phyloP scores from a whole-genome alignment of 768 basidiomycete species.

The Mycena filopes region DNA sequence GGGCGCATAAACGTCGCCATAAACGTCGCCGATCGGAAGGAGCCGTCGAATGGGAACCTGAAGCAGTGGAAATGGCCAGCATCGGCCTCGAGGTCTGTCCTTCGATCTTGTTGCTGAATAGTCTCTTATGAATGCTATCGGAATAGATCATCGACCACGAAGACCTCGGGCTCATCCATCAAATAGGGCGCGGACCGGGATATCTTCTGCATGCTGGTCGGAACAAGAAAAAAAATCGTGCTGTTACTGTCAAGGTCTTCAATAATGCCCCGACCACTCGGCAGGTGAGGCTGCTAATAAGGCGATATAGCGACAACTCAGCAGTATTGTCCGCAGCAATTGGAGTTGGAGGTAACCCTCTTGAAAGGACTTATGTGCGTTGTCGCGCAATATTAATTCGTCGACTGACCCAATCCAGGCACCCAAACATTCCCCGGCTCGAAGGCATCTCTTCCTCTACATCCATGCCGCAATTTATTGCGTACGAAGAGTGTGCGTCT shows the following conservation, averaged over 20 bases:
- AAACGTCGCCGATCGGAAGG: too few relatives aligned
- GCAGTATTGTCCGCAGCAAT: not conserved
- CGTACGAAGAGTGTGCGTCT: not conserved
- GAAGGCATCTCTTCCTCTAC: not conserved
- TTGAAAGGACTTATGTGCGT: not conserved
- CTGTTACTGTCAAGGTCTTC: conserved; percentile 11
- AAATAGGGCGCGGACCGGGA: conserved; percentile 4
- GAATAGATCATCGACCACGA: conserved; percentile 7
- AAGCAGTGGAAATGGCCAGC: too few relatives aligned
- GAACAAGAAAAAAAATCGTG: not conserved
- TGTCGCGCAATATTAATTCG: not conserved
- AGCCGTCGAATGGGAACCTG: not conserved
- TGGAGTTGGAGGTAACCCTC: not conserved
- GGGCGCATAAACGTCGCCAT: too few relatives aligned
- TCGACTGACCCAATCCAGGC: not conserved
- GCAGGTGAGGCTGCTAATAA: not conserved
- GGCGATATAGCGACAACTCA: too few relatives aligned
- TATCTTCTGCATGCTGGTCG: conserved; percentile 8
- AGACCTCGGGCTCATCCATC: not conserved
- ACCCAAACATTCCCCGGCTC: conserved; percentile 5
- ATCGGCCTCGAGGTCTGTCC: too few relatives aligned
- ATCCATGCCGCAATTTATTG: not conserved
- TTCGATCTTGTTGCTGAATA: too few relatives aligned
- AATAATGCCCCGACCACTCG: not conserved
- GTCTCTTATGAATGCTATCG: too few relatives aligned